phyloP scores from a whole-genome alignment of 2,329 filamentous ascomycete species.

The Alternaria arbusti region DNA sequence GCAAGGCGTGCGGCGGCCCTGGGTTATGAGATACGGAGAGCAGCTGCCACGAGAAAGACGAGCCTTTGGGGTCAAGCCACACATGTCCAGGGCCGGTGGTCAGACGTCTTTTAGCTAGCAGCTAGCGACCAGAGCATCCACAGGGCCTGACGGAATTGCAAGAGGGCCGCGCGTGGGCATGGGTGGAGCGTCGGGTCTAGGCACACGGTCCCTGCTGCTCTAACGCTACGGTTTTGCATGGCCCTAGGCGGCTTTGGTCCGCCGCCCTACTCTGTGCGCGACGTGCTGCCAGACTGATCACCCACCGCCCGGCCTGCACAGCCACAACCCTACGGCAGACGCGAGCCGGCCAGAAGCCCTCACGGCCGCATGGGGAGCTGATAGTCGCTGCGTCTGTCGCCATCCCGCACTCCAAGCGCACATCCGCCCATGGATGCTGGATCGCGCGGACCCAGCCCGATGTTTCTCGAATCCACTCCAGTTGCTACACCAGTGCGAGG shows the following conservation, averaged over 20 bases:
- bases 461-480: slow-evolving; percentile 39
- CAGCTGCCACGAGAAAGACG: slow-evolving; percentile 40
- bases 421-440: slow-evolving; percentile 22
- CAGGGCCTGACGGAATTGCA: slow-evolving; percentile 26
- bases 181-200: slow-evolving; percentile 32
- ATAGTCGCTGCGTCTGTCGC: slow-evolving; percentile 44
- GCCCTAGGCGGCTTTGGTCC: slow-evolving; percentile 18
- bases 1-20: slow-evolving; percentile 16
- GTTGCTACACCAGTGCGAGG: slow-evolving; percentile 23
- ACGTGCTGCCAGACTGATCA: slow-evolving; percentile 18
- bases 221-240: slow-evolving; percentile 28
- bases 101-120: slow-evolving; percentile 49
- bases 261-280: slow-evolving; percentile 20
- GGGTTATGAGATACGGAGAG: slow-evolving; percentile 42
- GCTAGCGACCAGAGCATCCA: slow-evolving; percentile 35
- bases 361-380: slow-evolving; percentile 31
- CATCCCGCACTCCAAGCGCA: slow-evolving; percentile 30
- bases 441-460: slow-evolving; percentile 35
- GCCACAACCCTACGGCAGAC: slow-evolving; percentile 44
- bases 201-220: slow-evolving; percentile 26
- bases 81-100: slow-evolving; percentile 34
- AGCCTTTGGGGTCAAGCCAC: slow-evolving; percentile 42
- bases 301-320: slow-evolving; percentile 37
- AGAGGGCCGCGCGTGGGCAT: slow-evolving; percentile 36
- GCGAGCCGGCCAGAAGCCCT: slow-evolving; percentile 34